These are phyloP conservation scores for Camptophora hylomeconis DNA, from an alignment of 2,329 filamentous ascomycete species.

Conservation along the genomic window DNA sequence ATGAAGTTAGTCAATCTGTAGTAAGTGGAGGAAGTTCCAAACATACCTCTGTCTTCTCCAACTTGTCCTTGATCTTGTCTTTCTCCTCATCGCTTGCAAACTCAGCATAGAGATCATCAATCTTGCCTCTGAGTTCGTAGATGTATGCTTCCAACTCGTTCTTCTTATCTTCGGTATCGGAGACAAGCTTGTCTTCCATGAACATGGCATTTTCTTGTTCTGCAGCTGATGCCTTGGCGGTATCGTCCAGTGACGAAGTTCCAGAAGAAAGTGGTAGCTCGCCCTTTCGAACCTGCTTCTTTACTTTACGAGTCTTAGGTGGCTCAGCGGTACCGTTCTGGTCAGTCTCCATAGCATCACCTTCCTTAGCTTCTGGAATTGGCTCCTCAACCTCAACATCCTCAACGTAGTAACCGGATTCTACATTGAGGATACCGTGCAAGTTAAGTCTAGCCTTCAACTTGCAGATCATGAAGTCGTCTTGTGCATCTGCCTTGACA, in stretches of 20 bases:
- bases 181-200: conserved; percentile 96
- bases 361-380: conserved; percentile 61
- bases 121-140: conserved; percentile 91
- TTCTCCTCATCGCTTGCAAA: conserved; percentile 90
- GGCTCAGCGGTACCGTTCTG: conserved; percentile 49
- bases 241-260: conserved; percentile 64
- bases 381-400: conserved; percentile 96
- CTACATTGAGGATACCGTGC: conserved; percentile 89
- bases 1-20: conserved; percentile 15
- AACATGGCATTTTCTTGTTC: conserved; percentile 87
- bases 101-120: conserved; percentile 80
- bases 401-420: conserved; percentile 95
- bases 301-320: conserved; percentile 84
- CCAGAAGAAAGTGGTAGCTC: conserved; percentile 78
- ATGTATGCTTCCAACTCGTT: conserved; percentile 97
- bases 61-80: conserved; percentile 67
- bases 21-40: not conserved
- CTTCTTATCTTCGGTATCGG: conserved; percentile 98
- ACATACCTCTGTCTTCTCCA: conserved; percentile 74
- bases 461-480: conserved; percentile 99
- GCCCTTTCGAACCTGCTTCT: conserved; percentile 98
- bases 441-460: conserved; percentile 94
- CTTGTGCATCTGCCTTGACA: conserved; percentile 71
- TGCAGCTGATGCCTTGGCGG: conserved; percentile 50
- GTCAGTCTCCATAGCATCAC: conserved; percentile 79